Base-by-base conservation (phyloP, 495 filamentous ascomycete genomes). In the Pseudomonodictys pantanalensis region DNA sequence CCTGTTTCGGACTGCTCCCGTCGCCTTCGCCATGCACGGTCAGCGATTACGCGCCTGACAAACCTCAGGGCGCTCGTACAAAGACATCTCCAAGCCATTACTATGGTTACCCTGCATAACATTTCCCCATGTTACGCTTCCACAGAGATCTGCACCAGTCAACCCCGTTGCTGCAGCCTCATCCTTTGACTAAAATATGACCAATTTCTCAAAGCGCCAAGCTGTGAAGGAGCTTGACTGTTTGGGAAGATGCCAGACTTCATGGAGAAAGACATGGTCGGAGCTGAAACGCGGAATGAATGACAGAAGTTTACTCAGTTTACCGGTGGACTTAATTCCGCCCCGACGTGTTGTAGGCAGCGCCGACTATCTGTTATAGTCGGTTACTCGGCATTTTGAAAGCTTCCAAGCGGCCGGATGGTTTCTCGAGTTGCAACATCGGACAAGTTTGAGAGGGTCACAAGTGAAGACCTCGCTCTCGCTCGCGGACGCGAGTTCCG, bases 41-140 rank as follows among this genome's bases (percentile, higher is more conserved):
- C 58, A 60, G 58, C 58, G 49, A 60, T 54, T 53, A 29, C 58
- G 49, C 10, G 38, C 49, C 12, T 60, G 58, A 60, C 58, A 60
- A 60, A 60, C 50, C 28, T 20, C 25, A n/a, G 18, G 42, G 23
- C 11, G 17, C 17, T 25, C 22, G 11, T 50, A 23, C 20, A 42
- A 41, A 23, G 45, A 28, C 18, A 23, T n/a, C 17, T 49, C 18
- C 23, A 23, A 6, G 4, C 26, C 8, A 9, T 44, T 44, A 9
- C 41, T 20, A 7, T 44, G 9, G 11, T 20, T 44, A 44, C 7
- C 9, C 5, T 4, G 7, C 25, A 11, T 54, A 22, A 54, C n/a
- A n/a, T n/a, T n/a, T n/a, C n/a, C n/a, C n/a, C n/a, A n/a, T n/a
- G n/a, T n/a, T n/a, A n/a, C n/a, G n/a, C n/a, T n/a, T n/a, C n/a